Evolutionary conservation across 2,329 filamentous ascomycete genomes (phyloP), one percentile per base, ranked within the genome.

Genomic region (Capronia americana): DNA sequence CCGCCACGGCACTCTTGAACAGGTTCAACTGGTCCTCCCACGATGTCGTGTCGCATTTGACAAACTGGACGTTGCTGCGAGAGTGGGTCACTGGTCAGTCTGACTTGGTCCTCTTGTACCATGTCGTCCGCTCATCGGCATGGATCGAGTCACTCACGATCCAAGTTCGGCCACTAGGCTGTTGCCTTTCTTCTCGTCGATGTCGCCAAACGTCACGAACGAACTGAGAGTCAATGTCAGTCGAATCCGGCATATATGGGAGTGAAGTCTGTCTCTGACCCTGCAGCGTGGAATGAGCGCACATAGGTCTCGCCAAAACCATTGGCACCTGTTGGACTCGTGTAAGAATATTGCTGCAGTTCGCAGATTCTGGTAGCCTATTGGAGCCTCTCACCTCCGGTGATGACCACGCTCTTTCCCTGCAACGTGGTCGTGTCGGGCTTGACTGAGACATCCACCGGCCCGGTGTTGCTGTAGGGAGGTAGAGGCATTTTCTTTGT

Each of bases 101-200:
- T n/a, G 24, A 30, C 20, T 7, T 8, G 28, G 28, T 7, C 28
- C 28, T 8, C 28, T 8, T 30, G 28, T 30, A 30, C 6, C 28
- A 6, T 30, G 28, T 7, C 12, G 51, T 55, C 12, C 2, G 24
- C 20, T 26, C 51, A 30, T 20, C 28, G 20, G 26, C 28, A 17
- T 12, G 30, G 4, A 5, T 2, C 4, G 41, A 30, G 20, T 4
- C 20, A 56, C 53, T 30, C 32, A 38, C 24, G 17, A 11, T 17
- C 32, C 14, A 4, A 60, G 56, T 48, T 65, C 63, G 8, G 28
- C 57, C 32, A 26, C 63, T 17, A 65, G 57, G n/a, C 41, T 65
- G 79, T 77, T 74, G 78, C 78, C 58, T 77, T 75, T 75, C 79
- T 79, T 75, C 78, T 80, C 65, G 75, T 77, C 64, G 69, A 77